A percentile compares a stretch with the other conserved stretches of the same genome.
Conservation (phyloP, 2,329 filamentous ascomycete species). For the Teratosphaeria pseudoeucalypti region DNA sequence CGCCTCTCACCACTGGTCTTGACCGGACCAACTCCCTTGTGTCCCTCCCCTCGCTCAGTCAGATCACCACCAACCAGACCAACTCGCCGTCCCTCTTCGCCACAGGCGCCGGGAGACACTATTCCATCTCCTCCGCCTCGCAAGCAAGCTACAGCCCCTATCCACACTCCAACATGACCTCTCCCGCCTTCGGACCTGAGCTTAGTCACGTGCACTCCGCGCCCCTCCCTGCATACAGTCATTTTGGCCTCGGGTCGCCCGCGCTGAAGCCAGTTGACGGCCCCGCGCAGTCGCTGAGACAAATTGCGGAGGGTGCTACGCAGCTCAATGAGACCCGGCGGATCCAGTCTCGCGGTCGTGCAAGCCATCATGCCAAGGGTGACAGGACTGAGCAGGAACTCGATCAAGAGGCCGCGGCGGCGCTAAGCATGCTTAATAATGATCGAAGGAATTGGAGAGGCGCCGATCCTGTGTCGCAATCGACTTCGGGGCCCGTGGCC, state of each 20-base stretch:
- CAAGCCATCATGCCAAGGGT: not conserved
- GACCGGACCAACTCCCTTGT: constrained; percentile 17
- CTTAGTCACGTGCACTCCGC: constrained; percentile 17
- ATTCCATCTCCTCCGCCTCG: constrained; percentile 32
- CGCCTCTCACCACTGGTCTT: constrained; percentile 21
- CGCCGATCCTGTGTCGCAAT: not conserved
- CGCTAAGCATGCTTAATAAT: constrained; percentile 75
- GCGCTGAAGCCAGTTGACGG: constrained; percentile 47
- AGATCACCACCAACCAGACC: constrained; percentile 30
- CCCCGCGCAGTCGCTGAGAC: constrained; percentile 9
- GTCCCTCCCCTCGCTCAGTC: constrained; percentile 29
- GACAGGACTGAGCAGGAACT: constrained; percentile 25
- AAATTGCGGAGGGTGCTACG: constrained; percentile 19
- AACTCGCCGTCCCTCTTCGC: constrained; percentile 19
- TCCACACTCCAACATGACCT: constrained; percentile 41
- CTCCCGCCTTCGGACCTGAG: constrained; percentile 48
- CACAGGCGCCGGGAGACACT: constrained; percentile 15
- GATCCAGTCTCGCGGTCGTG: not conserved
- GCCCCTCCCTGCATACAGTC: constrained; percentile 9
- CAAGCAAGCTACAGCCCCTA: constrained; percentile 23
- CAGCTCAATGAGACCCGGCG: constrained; percentile 16
- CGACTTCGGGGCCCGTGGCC: constrained; percentile 3
- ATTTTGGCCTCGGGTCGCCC: constrained; percentile 27
- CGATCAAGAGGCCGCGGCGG: constrained; percentile 70
- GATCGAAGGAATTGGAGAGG: constrained; percentile 50